phyloP scores from a whole-genome alignment of 2,329 filamentous ascomycete genomes.

The Phyllosticta citriasiana region DNA sequence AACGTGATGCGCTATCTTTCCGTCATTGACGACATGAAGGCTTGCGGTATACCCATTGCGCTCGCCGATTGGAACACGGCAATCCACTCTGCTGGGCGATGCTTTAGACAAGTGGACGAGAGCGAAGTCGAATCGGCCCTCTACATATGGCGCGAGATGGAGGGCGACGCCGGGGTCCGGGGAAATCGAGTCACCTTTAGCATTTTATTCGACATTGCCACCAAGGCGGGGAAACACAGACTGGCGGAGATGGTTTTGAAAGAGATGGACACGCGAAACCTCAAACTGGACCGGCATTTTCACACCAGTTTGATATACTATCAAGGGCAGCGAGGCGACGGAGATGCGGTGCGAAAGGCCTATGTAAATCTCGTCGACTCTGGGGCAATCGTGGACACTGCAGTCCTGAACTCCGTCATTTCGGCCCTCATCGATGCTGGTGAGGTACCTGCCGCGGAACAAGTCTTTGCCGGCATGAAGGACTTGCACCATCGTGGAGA shows the following conservation, averaged over 20 bases:
- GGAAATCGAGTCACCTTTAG: conserved; percentile 81
- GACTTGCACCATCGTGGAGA: conserved; percentile 33
- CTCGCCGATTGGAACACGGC: conserved; percentile 73
- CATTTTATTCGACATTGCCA: conserved; percentile 79
- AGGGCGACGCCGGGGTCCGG: conserved; percentile 54
- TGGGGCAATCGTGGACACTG: conserved; percentile 80
- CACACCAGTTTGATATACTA: conserved; percentile 76
- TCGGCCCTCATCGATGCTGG: conserved; percentile 64
- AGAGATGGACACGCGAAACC: conserved; percentile 64
- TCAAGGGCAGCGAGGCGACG: conserved; percentile 65
- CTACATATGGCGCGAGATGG: conserved; percentile 82
- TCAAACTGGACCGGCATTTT: conserved; percentile 67
- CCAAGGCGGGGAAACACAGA: conserved; percentile 72
- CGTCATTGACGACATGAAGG: conserved; percentile 73
- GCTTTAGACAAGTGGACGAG: conserved; percentile 49
- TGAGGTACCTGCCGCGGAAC: conserved; percentile 66
- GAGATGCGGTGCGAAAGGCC: conserved; percentile 60
- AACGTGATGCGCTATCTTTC: conserved; percentile 76
- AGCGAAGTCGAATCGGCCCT: conserved; percentile 59
- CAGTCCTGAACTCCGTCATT: conserved; percentile 80
- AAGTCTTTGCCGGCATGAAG: conserved; percentile 81
- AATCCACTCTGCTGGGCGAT: conserved; percentile 67
- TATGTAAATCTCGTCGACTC: conserved; percentile 77
- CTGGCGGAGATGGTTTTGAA: conserved; percentile 76
- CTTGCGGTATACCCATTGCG: conserved; percentile 58